phyloP scores from a whole-genome alignment of 306 rosid species.

The Morella rubra region DNA sequence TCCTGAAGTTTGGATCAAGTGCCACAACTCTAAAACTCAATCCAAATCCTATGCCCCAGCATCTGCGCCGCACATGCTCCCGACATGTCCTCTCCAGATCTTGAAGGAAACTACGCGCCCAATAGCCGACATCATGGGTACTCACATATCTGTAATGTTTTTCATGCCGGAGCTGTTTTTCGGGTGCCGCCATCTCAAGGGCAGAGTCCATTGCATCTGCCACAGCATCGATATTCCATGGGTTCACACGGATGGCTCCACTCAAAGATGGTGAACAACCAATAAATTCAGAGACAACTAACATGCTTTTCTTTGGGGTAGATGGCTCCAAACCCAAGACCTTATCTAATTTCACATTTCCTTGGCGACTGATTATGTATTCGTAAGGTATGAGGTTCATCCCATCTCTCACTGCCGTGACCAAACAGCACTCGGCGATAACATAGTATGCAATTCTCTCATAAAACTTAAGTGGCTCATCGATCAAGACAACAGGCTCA shows the following conservation, averaged over 20 bases:
- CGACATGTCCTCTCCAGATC: constrained; percentile 80
- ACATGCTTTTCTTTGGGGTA: constrained; percentile 63
- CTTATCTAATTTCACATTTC: constrained; percentile 56
- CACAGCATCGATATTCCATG: constrained; percentile 85
- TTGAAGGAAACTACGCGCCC: constrained; percentile 86
- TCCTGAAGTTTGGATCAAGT: constrained; percentile 75
- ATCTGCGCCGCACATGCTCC: constrained; percentile 67
- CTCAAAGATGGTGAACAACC: constrained; percentile 91
- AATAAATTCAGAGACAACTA: constrained; percentile 84
- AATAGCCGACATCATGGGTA: constrained; percentile 82
- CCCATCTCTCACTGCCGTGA: constrained; percentile 87
- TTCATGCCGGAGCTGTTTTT: constrained; percentile 84
- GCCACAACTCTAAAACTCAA: constrained; percentile 86
- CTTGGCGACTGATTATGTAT: constrained; percentile 70
- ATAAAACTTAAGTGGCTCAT: constrained; percentile 60
- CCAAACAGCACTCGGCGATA: constrained; percentile 83
- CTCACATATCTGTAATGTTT: constrained; percentile 89
- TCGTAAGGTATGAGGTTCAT: constrained; percentile 90
- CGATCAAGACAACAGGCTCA: constrained; percentile 69
- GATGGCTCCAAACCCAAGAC: constrained; percentile 46
- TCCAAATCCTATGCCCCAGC: constrained; percentile 92
- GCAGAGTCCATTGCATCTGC: constrained; percentile 86
- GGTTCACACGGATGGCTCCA: constrained; percentile 88
- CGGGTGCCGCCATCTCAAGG: constrained; percentile 62
- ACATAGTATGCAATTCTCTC: constrained; percentile 79